Conservation (phyloP, 2,329 filamentous ascomycete genomes). For the Colletotrichum kahawae region DNA sequence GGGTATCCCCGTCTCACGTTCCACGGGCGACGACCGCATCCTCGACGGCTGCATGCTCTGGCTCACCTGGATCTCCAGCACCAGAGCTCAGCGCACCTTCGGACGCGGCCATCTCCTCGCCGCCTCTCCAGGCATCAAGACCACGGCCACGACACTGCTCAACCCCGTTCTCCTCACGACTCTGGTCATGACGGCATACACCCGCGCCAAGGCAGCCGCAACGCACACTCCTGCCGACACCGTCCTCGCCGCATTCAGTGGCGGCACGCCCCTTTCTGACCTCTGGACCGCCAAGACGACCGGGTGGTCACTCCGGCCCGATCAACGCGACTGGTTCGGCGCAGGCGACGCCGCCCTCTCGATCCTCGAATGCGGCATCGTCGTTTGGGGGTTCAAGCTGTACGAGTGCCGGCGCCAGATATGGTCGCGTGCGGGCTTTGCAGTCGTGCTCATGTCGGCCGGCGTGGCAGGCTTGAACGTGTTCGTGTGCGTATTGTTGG, state of each 20-base stretch:
- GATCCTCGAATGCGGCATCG: constrained; percentile 55
- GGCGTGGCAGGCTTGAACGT: constrained; percentile 46
- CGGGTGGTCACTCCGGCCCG: not conserved
- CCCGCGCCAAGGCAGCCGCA: constrained; percentile 40
- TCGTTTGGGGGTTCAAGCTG: constrained; percentile 59
- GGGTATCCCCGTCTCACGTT: constrained; percentile 46
- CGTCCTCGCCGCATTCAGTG: constrained; percentile 34
- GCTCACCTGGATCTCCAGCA: constrained; percentile 52
- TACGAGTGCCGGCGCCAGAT: constrained; percentile 54
- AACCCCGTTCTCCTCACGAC: constrained; percentile 56
- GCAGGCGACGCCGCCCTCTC: constrained; percentile 55
- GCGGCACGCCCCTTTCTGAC: constrained; percentile 37
- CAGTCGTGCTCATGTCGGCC: constrained; percentile 41
- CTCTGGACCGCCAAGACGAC: constrained; percentile 35
- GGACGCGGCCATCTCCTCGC: constrained; percentile 24
- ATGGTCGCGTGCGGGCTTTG: constrained; percentile 45
- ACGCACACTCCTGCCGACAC: constrained; percentile 34
- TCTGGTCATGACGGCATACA: constrained; percentile 48
- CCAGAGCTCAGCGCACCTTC: constrained; percentile 41
- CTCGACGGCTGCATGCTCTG: constrained; percentile 54
- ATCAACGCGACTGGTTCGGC: constrained; percentile 37
- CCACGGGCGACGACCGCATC: constrained; percentile 36
- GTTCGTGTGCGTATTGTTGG: constrained; percentile 43
- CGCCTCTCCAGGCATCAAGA: not conserved
- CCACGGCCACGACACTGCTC: constrained; percentile 38